Evolutionary conservation across 2,329 filamentous ascomycete species (phyloP), one percentile per base, ranked within the genome.

Genomic region (Aplosporella prunicola): DNA sequence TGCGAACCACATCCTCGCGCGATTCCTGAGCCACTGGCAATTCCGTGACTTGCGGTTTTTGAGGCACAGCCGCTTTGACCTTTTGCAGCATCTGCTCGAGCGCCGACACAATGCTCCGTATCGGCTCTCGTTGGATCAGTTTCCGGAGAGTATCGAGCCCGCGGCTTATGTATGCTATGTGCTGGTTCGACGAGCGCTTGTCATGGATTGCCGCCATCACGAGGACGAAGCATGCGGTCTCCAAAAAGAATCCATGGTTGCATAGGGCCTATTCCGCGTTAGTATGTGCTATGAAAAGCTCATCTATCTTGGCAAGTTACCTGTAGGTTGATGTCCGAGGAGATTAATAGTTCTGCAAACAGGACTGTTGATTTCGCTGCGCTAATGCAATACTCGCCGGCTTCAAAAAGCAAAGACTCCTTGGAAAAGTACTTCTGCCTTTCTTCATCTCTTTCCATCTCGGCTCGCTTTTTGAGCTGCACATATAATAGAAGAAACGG

Each of bases 191-290:
- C 2, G 25, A 5, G 11, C 9, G 16, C 14, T n/a, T 5, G 15
- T 29, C 34, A 7, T 36, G 34, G 4, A 16, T 14, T 2, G 34
- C 26, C 0, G 34, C 34, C 1, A 36, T 13, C 2, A 36, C 26
- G 18, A 36, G 34, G 1, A 36, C 34, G 26, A 36, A 36, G 26
- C 34, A 36, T 7, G 34, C 34, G 25, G 11, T 30, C 15, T 36
- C 34, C 7, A 36, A 27, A 4, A 36, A 36, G 10, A 27, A 36
- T 4, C 25, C 34, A 24, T 36, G 26, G 26, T 36, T 36, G 26
- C 26, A 36, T 18, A 36, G 18, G 10, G 25, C 26, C 25, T 23
- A 14, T 24, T 4, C 22, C 1, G 2, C 11, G 14, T 3, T 9
- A 5, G 4, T n/a, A 9, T 9, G 11, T 14, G 14, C 6, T 7